A percentile compares a stretch with the other conserved stretches of the same genome.
Conservation (phyloP, 140 eudicot species). For the Senecio squalidus region DNA sequence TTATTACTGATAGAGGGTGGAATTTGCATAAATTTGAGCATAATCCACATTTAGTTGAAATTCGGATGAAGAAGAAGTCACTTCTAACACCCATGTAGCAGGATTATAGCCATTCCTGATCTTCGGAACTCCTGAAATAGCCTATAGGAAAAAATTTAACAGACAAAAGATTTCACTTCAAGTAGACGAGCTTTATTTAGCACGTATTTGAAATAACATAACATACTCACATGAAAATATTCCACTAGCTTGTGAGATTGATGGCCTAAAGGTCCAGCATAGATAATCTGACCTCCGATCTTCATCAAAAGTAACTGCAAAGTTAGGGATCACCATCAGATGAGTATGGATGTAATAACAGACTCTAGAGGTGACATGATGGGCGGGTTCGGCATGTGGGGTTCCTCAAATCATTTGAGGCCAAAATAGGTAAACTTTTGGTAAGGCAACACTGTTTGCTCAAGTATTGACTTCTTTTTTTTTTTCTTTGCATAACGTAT, state of each 20-base stretch:
- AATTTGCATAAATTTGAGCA: slow-evolving; percentile 54
- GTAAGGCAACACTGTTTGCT: too few relatives aligned
- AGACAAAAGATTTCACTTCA: neutral
- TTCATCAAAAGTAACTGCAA: slow-evolving; percentile 69
- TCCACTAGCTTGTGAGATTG: slow-evolving; percentile 56
- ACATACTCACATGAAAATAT: slow-evolving; percentile 49
- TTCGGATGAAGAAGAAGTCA: slow-evolving; percentile 42
- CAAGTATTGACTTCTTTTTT: too few relatives aligned
- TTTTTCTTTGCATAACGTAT: too few relatives aligned
- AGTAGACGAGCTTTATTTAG: neutral
- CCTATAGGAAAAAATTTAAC: slow-evolving; percentile 28
- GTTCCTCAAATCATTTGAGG: too few relatives aligned
- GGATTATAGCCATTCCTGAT: slow-evolving; percentile 63
- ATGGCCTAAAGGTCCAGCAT: slow-evolving; percentile 68
- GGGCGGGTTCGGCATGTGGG: too few relatives aligned
- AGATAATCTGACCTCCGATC: slow-evolving; percentile 68
- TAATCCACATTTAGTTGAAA: slow-evolving; percentile 50
- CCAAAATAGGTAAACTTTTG: too few relatives aligned
- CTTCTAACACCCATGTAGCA: slow-evolving; percentile 73
- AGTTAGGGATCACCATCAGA: neutral
- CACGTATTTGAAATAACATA: neutral
- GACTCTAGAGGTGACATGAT: neutral
- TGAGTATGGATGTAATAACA: neutral
- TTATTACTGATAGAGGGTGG: slow-evolving; percentile 47
- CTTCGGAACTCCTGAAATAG: slow-evolving; percentile 60